A percentile compares a stretch with the other conserved stretches of the same genome.
Evolutionary conservation across 169 alveolate genomes (phyloP).

Genomic region (Cryptosporidium sp.): DNA sequence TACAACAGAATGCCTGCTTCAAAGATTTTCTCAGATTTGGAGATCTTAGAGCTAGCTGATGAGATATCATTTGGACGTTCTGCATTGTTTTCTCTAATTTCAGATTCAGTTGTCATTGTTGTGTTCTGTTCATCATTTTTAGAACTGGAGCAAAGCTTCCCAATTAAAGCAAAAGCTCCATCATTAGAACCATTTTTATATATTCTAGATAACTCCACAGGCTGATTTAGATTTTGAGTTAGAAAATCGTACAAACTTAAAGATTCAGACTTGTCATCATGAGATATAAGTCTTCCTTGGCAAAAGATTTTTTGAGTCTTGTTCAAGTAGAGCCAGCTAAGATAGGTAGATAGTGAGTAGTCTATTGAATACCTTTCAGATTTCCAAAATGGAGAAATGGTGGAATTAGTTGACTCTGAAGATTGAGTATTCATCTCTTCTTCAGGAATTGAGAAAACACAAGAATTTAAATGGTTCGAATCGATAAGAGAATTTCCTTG

Average conservation of each 20-base stretch:
- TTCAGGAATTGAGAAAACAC: not conserved
- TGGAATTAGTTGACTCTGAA: conserved; percentile 58
- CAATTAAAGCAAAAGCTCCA: conserved; percentile 64
- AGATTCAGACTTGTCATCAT: conserved; percentile 3
- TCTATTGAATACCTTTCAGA: conserved; percentile 86
- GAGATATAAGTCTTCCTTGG: conserved; percentile 83
- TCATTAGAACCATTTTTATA: conserved; percentile 29
- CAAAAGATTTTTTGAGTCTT: conserved; percentile 85
- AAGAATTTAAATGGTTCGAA: not conserved
- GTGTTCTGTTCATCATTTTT: not conserved
- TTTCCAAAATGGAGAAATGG: conserved; percentile 88
- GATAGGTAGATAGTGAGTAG: conserved; percentile 89
- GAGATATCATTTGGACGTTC: not conserved
- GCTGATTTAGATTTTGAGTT: not conserved
- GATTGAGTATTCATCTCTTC: conserved; percentile 2
- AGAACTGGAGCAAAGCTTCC: not conserved
- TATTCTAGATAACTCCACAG: conserved; percentile 31
- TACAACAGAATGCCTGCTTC: conserved; percentile 91
- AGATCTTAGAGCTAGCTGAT: not conserved
- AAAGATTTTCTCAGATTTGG: conserved; percentile 80
- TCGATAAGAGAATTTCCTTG: conserved; percentile 6
- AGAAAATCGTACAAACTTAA: conserved; percentile 24
- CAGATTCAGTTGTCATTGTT: not conserved
- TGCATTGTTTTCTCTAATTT: not conserved
- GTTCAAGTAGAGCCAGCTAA: conserved; percentile 89